These are phyloP conservation scores for Grigorovia transvaalensis DNA, from an alignment of 805 yeast species.

Conservation along the genomic window DNA sequence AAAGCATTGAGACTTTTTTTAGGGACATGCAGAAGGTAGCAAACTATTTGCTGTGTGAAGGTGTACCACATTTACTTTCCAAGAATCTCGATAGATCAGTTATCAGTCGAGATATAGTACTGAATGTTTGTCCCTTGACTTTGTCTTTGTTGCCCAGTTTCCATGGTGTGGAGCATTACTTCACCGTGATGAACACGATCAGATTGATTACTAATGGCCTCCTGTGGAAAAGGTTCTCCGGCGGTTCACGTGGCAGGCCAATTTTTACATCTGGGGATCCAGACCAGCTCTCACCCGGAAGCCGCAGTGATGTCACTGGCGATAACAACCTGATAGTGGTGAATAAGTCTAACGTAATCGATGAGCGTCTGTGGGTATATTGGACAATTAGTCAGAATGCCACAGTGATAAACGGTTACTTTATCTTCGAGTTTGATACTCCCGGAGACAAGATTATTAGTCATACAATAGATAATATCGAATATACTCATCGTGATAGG, in stretches of 20 bases:
- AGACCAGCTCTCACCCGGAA: neutral
- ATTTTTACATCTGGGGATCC: neutral
- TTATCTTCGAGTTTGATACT: slow-evolving; percentile 53
- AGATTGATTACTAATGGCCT: slow-evolving; percentile 45
- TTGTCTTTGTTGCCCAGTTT: slow-evolving; percentile 42
- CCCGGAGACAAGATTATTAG: slow-evolving; percentile 45
- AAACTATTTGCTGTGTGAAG: slow-evolving; percentile 34
- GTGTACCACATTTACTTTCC: slow-evolving; percentile 43
- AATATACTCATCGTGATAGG: slow-evolving; percentile 39
- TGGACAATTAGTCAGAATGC: neutral
- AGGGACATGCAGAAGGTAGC: slow-evolving; percentile 12
- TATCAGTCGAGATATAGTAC: slow-evolving; percentile 37
- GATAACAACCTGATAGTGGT: slow-evolving; percentile 30
- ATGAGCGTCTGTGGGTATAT: neutral
- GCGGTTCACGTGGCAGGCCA: neutral
- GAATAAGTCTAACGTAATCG: neutral
- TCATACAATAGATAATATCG: slow-evolving; percentile 59
- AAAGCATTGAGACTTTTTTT: too few relatives aligned
- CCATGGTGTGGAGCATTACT: slow-evolving; percentile 46
- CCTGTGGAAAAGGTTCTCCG: slow-evolving; percentile 30
- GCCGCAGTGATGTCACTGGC: slow-evolving; percentile 20
- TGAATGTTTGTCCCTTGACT: slow-evolving; percentile 49
- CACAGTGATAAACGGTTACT: slow-evolving; percentile 35
- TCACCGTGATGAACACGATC: slow-evolving; percentile 46
- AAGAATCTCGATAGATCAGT: slow-evolving; percentile 35